Evolutionary conservation across 192 early-diverging fungal species (phyloP).

Genomic region (Coemansia interrupta): DNA sequence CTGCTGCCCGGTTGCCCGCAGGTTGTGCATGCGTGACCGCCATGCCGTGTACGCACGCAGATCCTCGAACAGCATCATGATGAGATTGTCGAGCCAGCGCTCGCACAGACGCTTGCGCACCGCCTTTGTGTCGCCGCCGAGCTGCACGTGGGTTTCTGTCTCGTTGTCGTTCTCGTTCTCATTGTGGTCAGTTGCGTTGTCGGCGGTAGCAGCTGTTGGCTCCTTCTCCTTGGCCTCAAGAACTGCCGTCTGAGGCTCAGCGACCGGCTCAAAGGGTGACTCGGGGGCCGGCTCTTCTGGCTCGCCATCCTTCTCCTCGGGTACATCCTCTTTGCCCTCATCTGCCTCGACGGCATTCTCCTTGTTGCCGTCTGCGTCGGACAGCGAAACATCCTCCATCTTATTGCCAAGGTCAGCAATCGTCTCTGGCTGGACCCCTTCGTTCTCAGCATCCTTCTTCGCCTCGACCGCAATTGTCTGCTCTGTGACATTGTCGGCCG

Average conservation of each 20-base stretch:
- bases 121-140: conserved; percentile 7
- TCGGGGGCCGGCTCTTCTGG: neutral
- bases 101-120: conserved; percentile 93
- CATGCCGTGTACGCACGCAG: conserved; percentile 91
- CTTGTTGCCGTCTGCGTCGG: conserved; percentile 22
- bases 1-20: conserved; percentile 54
- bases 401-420: conserved; percentile 39
- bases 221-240: conserved; percentile 11
- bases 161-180: neutral
- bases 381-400: conserved; percentile 54
- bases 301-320: conserved; percentile 5
- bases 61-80: conserved; percentile 98
- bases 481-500: neutral
- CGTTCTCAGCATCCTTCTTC: neutral
- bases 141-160: neutral
- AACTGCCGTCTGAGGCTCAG: conserved; percentile 29
- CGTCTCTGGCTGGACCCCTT: conserved; percentile 11
- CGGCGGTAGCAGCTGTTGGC: neutral
- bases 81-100: conserved; percentile 98
- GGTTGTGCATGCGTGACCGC: conserved; percentile 74
- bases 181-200: neutral
- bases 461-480: conserved; percentile 1
- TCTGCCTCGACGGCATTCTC: too few species aligned
- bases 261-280: conserved; percentile 11
- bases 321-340: conserved; percentile 2